These are phyloP conservation scores for Camellia lanceoleosa DNA, from an alignment of 148 eudicot genomes.

Conservation along the genomic window DNA sequence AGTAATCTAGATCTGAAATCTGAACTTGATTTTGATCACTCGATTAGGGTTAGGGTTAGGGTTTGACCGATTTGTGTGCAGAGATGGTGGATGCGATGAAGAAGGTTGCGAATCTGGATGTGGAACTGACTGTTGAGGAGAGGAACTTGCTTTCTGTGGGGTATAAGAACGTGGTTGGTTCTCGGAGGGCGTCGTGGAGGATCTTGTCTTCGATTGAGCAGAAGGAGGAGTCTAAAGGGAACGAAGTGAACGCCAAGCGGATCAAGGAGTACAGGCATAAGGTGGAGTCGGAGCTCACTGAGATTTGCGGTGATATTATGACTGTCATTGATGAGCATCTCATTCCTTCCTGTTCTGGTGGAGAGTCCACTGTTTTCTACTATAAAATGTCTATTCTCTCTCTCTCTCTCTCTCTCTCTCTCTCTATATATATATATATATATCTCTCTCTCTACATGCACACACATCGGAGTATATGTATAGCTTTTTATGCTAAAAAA, in stretches of 20 bases:
- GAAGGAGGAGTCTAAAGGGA: slow-evolving; percentile 38
- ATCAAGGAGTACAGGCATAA: slow-evolving; percentile 38
- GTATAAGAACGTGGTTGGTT: slow-evolving; percentile 39
- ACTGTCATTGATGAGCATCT: slow-evolving; percentile 39
- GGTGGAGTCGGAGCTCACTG: slow-evolving; percentile 32
- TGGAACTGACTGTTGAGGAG: slow-evolving; percentile 38
- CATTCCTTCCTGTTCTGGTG: slow-evolving; percentile 35
- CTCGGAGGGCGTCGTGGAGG: slow-evolving; percentile 42
- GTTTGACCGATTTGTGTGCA: slow-evolving; percentile 9
- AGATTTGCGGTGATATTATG: slow-evolving; percentile 35
- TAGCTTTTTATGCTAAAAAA: background rate
- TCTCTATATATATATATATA: background rate
- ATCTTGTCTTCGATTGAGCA: slow-evolving; percentile 39
- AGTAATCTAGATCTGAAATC: slow-evolving; percentile 11
- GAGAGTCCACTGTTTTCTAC: slow-evolving; percentile 41
- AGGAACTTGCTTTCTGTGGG: slow-evolving; percentile 42
- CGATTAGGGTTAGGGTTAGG: background rate
- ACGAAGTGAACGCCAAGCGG: slow-evolving; percentile 34
- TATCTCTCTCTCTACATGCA: background rate
- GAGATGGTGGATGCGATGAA: slow-evolving; percentile 36
- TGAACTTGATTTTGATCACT: background rate
- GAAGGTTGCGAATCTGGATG: slow-evolving; percentile 31
- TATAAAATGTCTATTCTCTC: slow-evolving; percentile 27
- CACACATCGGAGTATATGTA: background rate
- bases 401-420: no score